Percentiles rank a stretch among this genome's conserved stretches.
Conservation (phyloP, 371 early-diverging fungal species). For the Rhizopus sp. region DNA sequence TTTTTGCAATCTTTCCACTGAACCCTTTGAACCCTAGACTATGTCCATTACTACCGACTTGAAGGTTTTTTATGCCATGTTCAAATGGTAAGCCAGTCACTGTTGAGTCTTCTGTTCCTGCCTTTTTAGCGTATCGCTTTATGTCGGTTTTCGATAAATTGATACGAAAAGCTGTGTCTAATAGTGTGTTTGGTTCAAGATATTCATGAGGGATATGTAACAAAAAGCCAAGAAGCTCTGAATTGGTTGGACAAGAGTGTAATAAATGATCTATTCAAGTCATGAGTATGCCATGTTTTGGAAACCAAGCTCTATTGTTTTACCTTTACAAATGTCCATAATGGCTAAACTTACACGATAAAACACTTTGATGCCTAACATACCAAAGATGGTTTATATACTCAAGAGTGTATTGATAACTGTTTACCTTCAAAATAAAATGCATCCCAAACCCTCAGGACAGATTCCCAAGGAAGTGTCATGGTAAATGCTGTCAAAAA, state of each 20-base stretch:
- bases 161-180: constrained; percentile 73
- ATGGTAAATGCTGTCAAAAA: constrained; percentile 91
- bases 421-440: constrained; percentile 76
- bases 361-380: constrained; percentile 74
- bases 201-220: constrained; percentile 81
- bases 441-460: constrained; percentile 92
- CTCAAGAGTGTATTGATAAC: not conserved
- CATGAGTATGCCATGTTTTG: not conserved
- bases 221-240: constrained; percentile 75
- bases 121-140: constrained; percentile 46
- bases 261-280: constrained; percentile 54
- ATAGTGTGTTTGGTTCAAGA: constrained; percentile 66
- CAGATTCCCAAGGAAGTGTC: constrained; percentile 90
- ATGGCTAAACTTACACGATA: constrained; percentile 87
- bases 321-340: constrained; percentile 65
- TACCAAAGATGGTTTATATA: not conserved
- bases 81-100: constrained; percentile 46
- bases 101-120: constrained; percentile 33
- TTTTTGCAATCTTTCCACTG: constrained; percentile 16
- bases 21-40: constrained; percentile 21
- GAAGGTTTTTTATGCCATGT: constrained; percentile 46
- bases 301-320: not conserved
- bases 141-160: constrained; percentile 57
- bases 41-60: constrained; percentile 28
- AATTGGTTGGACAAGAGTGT: constrained; percentile 74